A percentile compares a stretch with the other conserved stretches of the same genome.
Evolutionary conservation across 768 basidiomycete genomes (phyloP).

Genomic region (Tulasnella sp.): DNA sequence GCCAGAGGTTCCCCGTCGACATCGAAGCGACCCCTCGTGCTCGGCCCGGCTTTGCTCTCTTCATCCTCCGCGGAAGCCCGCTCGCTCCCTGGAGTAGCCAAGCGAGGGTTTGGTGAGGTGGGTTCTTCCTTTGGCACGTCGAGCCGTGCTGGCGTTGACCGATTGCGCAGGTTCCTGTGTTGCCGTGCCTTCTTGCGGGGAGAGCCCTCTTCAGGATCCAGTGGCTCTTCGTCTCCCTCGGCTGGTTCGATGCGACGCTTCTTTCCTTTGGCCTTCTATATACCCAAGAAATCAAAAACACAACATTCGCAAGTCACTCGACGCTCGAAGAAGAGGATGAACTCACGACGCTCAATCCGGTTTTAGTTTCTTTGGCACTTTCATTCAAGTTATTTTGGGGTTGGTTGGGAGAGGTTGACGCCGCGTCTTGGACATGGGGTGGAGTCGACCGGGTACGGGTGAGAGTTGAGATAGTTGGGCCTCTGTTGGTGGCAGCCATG

Average conservation of each 20-base stretch:
- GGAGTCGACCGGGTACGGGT: no score
- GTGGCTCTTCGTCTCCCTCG: neutral
- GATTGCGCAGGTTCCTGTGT: neutral
- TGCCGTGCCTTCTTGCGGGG: neutral
- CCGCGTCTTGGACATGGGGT: no score
- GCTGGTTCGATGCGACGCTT: neutral
- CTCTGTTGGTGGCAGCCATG: no score
- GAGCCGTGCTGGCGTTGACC: neutral
- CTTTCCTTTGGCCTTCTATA: neutral
- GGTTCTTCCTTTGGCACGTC: neutral
- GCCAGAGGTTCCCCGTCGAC: neutral
- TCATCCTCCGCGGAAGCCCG: neutral
- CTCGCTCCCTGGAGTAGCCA: neutral
- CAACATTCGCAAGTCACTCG: no score
- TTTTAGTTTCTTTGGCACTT: no score
- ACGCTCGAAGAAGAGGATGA: no score
- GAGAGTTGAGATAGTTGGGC: no score
- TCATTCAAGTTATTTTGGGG: no score
- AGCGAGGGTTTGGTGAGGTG: neutral
- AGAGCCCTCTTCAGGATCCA: neutral
- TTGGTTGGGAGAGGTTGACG: no score
- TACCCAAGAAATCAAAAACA: no score
- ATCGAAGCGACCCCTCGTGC: neutral
- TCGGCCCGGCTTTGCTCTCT: neutral
- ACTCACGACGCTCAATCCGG: no score